Evolutionary conservation across 164 flowering plant species (phyloP), one percentile per base, ranked within the genome.

Genomic region (Umbilicus rupestris): DNA sequence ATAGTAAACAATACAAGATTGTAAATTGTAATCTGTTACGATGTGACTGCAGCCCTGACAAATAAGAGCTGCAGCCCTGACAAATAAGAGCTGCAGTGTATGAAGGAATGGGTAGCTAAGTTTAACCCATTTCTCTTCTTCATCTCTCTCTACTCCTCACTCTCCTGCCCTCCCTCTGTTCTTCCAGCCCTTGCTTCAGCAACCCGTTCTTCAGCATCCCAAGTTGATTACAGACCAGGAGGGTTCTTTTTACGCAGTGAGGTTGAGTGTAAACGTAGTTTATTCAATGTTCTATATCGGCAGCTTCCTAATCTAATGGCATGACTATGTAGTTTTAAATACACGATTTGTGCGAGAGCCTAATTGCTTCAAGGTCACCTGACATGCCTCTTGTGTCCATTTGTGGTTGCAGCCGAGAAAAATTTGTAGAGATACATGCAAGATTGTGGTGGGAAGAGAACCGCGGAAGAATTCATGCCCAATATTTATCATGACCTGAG

Each of bases 381-480:
- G 10, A 12, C 22, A 20, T 20, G 22, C 22, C 17, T 30, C n/a
- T 19, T 30, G 16, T 41, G 19, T 44, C 10, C n/a, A 42, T 65
- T 55, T 29, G 64, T 31, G 46, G 57, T 9, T 80, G 78, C 85
- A 88, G 94, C 66, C 90, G 94, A 64, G 94, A 86, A 75, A 78
- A 72, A 74, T 88, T 86, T 50, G 87, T 89, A 26, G 94, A 88
- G 72, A 76, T 84, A 85, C 87, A 84, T 63, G 94, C 94, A 19
- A 78, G 85, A 63, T 64, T 83, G 9, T 88, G 94, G 90, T 88
- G 94, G 94, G 94, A 88, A 69, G 86, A 84, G 74, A 88, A 88
- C 72, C 73, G 87, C 17, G 78, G 83, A 35, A 78, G 94, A 64
- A 84, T 88, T 75, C 89, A 84, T 31, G 83, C 78, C 62, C 94